phyloP scores from a whole-genome alignment of 345 rosid genomes.

The Hibiscus syriacus region DNA sequence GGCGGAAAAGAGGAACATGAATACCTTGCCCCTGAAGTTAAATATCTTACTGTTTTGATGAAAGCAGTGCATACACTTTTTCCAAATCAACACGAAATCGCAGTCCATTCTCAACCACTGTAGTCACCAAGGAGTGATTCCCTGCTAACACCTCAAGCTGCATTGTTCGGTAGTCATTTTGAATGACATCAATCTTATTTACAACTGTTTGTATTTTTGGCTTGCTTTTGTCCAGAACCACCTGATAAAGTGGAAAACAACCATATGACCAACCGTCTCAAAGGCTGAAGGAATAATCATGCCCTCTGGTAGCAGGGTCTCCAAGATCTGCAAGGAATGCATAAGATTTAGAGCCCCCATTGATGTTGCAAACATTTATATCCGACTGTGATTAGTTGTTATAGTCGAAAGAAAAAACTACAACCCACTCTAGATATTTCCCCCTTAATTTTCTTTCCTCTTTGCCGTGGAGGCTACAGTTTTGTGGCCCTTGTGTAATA shows the following conservation, averaged over 20 bases:
- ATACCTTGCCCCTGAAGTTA: background rate
- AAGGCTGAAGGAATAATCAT: slow-evolving; percentile 78
- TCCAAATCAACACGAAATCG: slow-evolving; percentile 84
- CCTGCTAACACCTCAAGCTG: slow-evolving; percentile 94
- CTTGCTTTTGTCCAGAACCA: slow-evolving; percentile 77
- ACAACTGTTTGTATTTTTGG: slow-evolving; percentile 91
- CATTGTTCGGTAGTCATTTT: slow-evolving; percentile 79
- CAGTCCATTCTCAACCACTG: slow-evolving; percentile 81
- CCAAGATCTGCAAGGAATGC: slow-evolving; percentile 54
- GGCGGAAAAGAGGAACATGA: slow-evolving; percentile 8
- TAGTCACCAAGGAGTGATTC: slow-evolving; percentile 77
- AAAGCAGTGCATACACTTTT: slow-evolving; percentile 48
- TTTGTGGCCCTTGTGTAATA: background rate
- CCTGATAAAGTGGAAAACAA: slow-evolving; percentile 35
- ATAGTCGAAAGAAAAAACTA: background rate
- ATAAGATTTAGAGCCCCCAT: slow-evolving; percentile 4
- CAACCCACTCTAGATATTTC: background rate
- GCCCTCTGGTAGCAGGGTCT: slow-evolving; percentile 67
- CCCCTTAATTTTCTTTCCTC: background rate
- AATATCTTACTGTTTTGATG: slow-evolving; percentile 1
- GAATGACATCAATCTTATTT: slow-evolving; percentile 68
- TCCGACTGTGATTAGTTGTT: background rate
- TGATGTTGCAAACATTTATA: slow-evolving; percentile 7
- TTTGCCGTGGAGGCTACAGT: background rate
- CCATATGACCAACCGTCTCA: slow-evolving; percentile 67